A percentile compares a stretch with the other conserved stretches of the same genome.
Evolutionary conservation across 129 eudicot genomes (phyloP).

Genomic region (Flaveria linearis): DNA sequence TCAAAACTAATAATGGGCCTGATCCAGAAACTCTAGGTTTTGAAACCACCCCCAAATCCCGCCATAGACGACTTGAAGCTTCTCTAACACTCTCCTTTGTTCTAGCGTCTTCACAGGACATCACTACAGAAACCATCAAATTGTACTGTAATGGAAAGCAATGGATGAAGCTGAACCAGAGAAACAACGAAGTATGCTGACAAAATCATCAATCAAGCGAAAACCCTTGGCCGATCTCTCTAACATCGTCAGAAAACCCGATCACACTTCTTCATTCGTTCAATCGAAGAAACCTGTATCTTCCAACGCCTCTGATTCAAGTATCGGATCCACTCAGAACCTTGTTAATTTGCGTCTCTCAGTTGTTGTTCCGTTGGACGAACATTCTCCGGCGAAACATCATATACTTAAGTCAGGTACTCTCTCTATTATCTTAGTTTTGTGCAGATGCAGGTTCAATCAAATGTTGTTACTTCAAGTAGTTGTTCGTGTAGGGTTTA

Average conservation of each 20-base stretch:
- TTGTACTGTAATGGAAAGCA: conserved; percentile 12
- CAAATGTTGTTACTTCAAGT: neutral
- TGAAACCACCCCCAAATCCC: conserved; percentile 35
- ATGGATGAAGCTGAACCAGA: conserved; percentile 33
- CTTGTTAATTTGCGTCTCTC: neutral
- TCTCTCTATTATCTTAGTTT: neutral
- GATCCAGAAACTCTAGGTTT: conserved; percentile 19
- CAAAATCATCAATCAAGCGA: conserved; percentile 30
- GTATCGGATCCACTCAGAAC: conserved; percentile 37
- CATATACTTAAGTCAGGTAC: conserved; percentile 14
- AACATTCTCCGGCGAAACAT: conserved; percentile 1
- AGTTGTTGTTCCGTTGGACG: no score
- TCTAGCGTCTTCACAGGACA: conserved; percentile 21
- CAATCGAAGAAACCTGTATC: conserved; percentile 21
- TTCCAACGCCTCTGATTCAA: conserved; percentile 36
- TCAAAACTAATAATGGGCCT: neutral
- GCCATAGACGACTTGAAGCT: conserved; percentile 27
- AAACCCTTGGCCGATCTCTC: conserved; percentile 39
- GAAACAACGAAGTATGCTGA: conserved; percentile 16
- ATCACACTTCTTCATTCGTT: neutral
- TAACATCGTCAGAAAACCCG: conserved; percentile 27
- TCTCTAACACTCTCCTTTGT: conserved; percentile 29
- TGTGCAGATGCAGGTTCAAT: neutral
- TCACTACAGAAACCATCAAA: conserved; percentile 5
- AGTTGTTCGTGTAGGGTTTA: neutral